These are phyloP conservation scores for Hemileccinum rubropunctum DNA, from an alignment of 768 basidiomycete species.

Conservation along the genomic window DNA sequence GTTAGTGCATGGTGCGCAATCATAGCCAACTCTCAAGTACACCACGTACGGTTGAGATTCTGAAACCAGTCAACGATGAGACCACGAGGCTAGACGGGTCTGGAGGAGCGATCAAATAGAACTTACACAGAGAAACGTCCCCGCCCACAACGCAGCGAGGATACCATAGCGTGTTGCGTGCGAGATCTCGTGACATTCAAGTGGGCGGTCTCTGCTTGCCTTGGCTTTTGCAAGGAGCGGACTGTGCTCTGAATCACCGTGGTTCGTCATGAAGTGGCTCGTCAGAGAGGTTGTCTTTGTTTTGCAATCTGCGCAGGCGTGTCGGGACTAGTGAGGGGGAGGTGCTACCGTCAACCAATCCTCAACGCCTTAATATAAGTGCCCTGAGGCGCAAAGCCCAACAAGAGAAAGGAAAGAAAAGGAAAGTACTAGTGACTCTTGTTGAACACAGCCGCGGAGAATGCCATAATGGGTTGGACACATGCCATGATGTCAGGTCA, in stretches of 20 bases:
- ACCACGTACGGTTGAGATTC: constrained; percentile 13
- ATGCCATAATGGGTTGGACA: no score
- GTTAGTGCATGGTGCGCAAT: background rate
- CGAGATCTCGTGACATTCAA: constrained; percentile 61
- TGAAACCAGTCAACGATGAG: background rate
- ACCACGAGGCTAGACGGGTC: no score
- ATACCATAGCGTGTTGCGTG: constrained; percentile 56
- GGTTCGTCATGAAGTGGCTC: background rate
- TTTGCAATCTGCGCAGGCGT: no score
- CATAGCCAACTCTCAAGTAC: background rate
- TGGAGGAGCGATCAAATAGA: background rate
- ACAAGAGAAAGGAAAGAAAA: no score
- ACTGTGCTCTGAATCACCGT: constrained; percentile 19
- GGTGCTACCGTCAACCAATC: background rate
- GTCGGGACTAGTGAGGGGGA: background rate
- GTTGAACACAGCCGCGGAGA: no score
- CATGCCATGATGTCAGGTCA: no score
- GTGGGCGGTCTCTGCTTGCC: background rate
- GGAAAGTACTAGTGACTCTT: no score
- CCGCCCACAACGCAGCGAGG: constrained; percentile 64
- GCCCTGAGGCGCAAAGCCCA: no score
- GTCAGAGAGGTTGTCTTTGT: no score
- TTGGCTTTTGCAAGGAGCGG: constrained; percentile 22
- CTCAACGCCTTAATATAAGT: no score
- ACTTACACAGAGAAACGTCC: constrained; percentile 69